Conservation (phyloP, 2,329 filamentous ascomycete species). For the Aspergillus spinulosporus region DNA sequence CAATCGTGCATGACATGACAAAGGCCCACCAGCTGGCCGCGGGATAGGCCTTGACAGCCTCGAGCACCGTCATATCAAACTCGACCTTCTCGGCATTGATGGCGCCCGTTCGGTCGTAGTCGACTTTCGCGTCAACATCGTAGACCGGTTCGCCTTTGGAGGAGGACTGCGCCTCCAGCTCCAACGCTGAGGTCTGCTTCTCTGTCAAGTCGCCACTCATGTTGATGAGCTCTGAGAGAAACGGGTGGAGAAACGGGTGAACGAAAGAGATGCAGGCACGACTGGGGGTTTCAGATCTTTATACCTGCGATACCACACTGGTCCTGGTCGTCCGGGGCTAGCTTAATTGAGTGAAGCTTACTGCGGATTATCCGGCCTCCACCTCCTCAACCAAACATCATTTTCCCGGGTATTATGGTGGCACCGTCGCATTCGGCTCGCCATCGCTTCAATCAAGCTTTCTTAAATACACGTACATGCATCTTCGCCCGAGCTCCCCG, state of each 20-base stretch:
- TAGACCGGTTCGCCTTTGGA: conserved; percentile 31
- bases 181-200: conserved; percentile 31
- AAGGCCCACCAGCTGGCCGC: conserved; percentile 58
- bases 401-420: neutral
- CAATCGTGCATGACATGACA: conserved; percentile 58
- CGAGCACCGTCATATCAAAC: conserved; percentile 47
- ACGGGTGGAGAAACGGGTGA: neutral
- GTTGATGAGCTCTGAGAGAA: conserved; percentile 16
- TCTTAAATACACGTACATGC: conserved; percentile 1
- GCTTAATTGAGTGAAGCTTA: conserved; percentile 29
- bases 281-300: conserved; percentile 34
- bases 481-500: conserved; percentile 2
- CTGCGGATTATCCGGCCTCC: conserved; percentile 23
- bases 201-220: conserved; percentile 35
- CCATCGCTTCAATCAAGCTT: neutral
- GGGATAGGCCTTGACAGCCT: conserved; percentile 56
- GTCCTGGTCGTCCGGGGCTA: conserved; percentile 15
- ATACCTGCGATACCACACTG: conserved; percentile 28
- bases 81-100: conserved; percentile 59
- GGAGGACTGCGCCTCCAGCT: conserved; percentile 36
- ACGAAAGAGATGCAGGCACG: conserved; percentile 24
- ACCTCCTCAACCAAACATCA: conserved; percentile 9
- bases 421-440: neutral
- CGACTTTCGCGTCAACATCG: conserved; percentile 41
- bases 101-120: conserved; percentile 54